phyloP scores from a whole-genome alignment of 2,329 filamentous ascomycete species.

The Aspergillus novofumigatus region DNA sequence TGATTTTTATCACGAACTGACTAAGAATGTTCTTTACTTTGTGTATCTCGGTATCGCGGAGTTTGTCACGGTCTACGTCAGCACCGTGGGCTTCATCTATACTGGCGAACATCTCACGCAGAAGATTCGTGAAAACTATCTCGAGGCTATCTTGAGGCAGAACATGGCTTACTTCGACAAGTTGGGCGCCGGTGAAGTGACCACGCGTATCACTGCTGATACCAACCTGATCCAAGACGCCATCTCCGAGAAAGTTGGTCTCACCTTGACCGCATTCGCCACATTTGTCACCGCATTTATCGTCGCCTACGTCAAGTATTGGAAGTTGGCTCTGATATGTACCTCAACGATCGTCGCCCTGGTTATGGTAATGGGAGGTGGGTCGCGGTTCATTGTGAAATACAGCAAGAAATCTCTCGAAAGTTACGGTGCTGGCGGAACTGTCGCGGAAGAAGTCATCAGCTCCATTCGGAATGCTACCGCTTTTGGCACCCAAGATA shows the following conservation, averaged over 20 bases:
- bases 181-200: slow-evolving; percentile 86
- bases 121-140: slow-evolving; percentile 77
- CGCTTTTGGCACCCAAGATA: slow-evolving; percentile 90
- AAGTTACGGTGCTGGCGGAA: slow-evolving; percentile 79
- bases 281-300: slow-evolving; percentile 87
- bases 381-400: slow-evolving; percentile 71
- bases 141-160: slow-evolving; percentile 77
- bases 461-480: slow-evolving; percentile 89
- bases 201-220: slow-evolving; percentile 88
- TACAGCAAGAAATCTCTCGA: slow-evolving; percentile 74
- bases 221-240: slow-evolving; percentile 92
- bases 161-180: slow-evolving; percentile 95
- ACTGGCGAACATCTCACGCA: slow-evolving; percentile 73
- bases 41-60: slow-evolving; percentile 79
- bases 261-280: slow-evolving; percentile 71
- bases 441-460: slow-evolving; percentile 88
- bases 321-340: slow-evolving; percentile 88
- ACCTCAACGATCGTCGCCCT: slow-evolving; percentile 77
- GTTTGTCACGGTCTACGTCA: slow-evolving; percentile 72
- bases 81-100: slow-evolving; percentile 87
- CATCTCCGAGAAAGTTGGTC: slow-evolving; percentile 81
- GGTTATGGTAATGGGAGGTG: slow-evolving; percentile 68
- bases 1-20: slow-evolving; percentile 59
- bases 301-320: slow-evolving; percentile 85
- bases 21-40: slow-evolving; percentile 71